Conservation (phyloP, 306 rosid genomes). For the Cucurbita argyrosperma region DNA sequence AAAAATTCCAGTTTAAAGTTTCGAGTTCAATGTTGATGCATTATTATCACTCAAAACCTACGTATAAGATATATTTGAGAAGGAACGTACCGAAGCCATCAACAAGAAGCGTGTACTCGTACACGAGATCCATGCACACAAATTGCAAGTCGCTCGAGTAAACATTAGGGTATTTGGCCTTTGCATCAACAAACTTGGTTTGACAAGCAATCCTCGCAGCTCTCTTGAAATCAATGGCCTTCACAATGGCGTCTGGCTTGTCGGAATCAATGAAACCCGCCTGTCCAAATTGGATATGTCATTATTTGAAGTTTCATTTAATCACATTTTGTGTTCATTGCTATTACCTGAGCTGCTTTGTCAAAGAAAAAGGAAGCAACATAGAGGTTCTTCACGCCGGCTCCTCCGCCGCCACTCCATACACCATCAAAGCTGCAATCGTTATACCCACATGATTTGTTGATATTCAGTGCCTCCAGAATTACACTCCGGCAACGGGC, state of each 20-base stretch:
- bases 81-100: conserved; percentile 68
- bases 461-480: conserved; percentile 56
- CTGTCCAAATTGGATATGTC: conserved; percentile 6
- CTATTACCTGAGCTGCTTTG: conserved; percentile 81
- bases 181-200: conserved; percentile 55
- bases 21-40: too few species aligned
- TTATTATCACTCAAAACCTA: not conserved
- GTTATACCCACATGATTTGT: conserved; percentile 64
- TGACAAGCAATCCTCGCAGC: conserved; percentile 80
- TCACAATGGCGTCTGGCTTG: conserved; percentile 37
- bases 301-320: not conserved
- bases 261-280: conserved; percentile 69
- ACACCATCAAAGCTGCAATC: conserved; percentile 87
- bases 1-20: too few species aligned
- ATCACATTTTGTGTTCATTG: too few species aligned
- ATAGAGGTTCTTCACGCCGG: conserved; percentile 68
- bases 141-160: conserved; percentile 57
- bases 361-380: conserved; percentile 99
- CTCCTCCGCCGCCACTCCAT: conserved; percentile 99
- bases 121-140: conserved; percentile 83
- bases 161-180: conserved; percentile 30
- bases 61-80: not conserved
- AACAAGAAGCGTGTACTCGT: conserved; percentile 70
- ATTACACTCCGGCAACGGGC: conserved; percentile 48
- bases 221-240: conserved; percentile 53